Evolutionary conservation across 768 basidiomycete species (phyloP).

Genomic region (Xerocomus brunneocitrinus): DNA sequence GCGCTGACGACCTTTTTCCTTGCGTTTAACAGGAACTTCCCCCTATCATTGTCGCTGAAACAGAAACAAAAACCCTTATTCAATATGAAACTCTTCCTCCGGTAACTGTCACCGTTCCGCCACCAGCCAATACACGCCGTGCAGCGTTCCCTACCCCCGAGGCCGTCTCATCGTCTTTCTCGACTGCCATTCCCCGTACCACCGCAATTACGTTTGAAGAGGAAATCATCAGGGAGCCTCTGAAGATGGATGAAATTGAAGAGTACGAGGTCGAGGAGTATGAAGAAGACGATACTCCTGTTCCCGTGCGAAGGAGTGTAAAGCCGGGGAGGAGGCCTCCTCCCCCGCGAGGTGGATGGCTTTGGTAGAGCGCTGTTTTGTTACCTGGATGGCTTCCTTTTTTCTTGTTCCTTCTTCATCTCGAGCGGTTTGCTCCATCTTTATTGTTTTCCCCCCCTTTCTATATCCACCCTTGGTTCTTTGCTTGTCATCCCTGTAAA

Average conservation of each 20-base stretch:
- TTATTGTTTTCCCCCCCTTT: conserved; percentile 6
- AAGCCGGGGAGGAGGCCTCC: conserved; percentile 46
- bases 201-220: conserved; percentile 69
- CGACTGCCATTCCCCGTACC: conserved; percentile 65
- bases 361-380: conserved; percentile 41
- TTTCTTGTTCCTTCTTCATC: conserved; percentile 28
- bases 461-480: conserved; percentile 5
- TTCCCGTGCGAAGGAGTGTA: conserved; percentile 38
- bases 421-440: conserved; percentile 19
- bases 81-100: conserved; percentile 46
- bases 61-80: conserved; percentile 62
- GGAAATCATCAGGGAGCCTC: conserved; percentile 37
- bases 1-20: conserved; percentile 33
- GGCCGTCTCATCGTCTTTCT: conserved; percentile 50
- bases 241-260: conserved; percentile 35
- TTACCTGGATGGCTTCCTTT: conserved; percentile 33
- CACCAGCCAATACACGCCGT: conserved; percentile 74
- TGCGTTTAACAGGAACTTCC: conserved; percentile 39
- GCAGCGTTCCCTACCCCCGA: conserved; percentile 72
- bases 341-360: conserved; percentile 49
- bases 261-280: conserved; percentile 38
- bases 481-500: conserved; percentile 13
- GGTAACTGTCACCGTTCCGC: conserved; percentile 64
- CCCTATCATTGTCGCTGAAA: conserved; percentile 40
- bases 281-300: conserved; percentile 40